Percentiles rank a stretch among this genome's conserved stretches.
phyloP scores from a whole-genome alignment of 208 protist species.

The Trichomonas vaginalis region DNA sequence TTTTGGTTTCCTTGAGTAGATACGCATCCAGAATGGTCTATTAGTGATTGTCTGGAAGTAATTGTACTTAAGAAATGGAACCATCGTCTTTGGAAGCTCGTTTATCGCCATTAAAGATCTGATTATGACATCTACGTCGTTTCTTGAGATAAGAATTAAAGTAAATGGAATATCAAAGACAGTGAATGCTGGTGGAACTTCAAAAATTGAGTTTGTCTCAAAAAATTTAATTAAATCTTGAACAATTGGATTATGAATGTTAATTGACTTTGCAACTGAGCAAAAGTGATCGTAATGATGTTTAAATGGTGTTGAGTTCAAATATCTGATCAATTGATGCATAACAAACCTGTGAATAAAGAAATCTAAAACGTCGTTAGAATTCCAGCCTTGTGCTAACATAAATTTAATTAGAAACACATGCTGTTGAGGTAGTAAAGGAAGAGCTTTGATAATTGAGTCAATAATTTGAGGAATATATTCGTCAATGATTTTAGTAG shows the following conservation, averaged over 20 bases:
- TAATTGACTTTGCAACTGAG: background rate
- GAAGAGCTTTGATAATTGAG: background rate
- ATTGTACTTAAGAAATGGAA: background rate
- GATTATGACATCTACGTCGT: background rate
- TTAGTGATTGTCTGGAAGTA: background rate
- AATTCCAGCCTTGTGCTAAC: background rate
- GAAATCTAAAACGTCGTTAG: background rate
- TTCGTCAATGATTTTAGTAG: background rate
- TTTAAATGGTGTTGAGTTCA: background rate
- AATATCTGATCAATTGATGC: background rate
- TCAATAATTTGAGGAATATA: background rate
- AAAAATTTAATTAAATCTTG: background rate
- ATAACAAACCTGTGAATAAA: background rate
- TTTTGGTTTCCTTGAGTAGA: background rate
- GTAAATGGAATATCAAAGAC: background rate
- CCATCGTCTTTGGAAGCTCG: background rate
- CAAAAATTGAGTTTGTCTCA: background rate
- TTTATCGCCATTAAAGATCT: background rate
- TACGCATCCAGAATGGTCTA: background rate
- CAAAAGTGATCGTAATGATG: background rate
- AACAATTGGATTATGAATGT: background rate
- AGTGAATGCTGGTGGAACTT: background rate
- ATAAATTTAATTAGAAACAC: background rate
- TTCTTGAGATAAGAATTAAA: background rate
- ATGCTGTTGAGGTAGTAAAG: background rate